Evolutionary conservation across 2,329 filamentous ascomycete genomes (phyloP).

Genomic region (Pseudopyrenochaeta lycopersici): DNA sequence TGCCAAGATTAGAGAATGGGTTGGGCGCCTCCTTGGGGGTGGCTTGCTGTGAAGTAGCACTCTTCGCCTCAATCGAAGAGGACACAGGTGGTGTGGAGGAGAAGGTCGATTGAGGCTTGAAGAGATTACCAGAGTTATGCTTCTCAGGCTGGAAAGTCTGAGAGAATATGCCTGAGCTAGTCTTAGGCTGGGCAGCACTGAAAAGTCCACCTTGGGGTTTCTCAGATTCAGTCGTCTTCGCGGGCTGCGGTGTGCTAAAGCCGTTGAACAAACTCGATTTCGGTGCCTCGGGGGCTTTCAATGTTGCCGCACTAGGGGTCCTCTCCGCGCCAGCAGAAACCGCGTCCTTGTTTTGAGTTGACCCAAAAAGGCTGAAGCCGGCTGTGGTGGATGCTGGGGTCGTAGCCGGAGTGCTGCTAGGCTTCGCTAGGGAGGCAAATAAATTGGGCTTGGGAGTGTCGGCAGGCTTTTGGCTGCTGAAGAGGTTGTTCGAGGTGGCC

Average conservation of each 20-base stretch:
- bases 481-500: constrained; percentile 19
- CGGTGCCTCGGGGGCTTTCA: constrained; percentile 21
- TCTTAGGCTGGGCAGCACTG: constrained; percentile 29
- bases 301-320: constrained; percentile 4
- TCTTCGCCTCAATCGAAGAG: constrained; percentile 13
- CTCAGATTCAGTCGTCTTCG: constrained; percentile 23
- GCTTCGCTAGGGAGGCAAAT: constrained; percentile 27
- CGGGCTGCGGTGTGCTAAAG: constrained; percentile 34
- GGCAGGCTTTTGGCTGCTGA: constrained; percentile 19
- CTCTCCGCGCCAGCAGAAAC: constrained; percentile 10
- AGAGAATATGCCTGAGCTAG: constrained; percentile 28
- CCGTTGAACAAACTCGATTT: constrained; percentile 29
- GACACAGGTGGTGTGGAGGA: constrained; percentile 13
- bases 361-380: constrained; percentile 25
- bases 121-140: constrained; percentile 11
- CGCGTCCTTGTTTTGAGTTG: constrained; percentile 17
- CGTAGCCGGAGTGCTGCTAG: constrained; percentile 10
- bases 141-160: constrained; percentile 24
- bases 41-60: constrained; percentile 14
- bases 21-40: constrained; percentile 18
- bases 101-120: constrained; percentile 18
- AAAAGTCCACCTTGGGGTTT: constrained; percentile 25
- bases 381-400: constrained; percentile 13
- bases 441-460: constrained; percentile 29
- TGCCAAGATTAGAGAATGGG: constrained; percentile 21